Evolutionary conservation across 257 asterid genomes (phyloP).

Genomic region (Solanum chiquidenum): DNA sequence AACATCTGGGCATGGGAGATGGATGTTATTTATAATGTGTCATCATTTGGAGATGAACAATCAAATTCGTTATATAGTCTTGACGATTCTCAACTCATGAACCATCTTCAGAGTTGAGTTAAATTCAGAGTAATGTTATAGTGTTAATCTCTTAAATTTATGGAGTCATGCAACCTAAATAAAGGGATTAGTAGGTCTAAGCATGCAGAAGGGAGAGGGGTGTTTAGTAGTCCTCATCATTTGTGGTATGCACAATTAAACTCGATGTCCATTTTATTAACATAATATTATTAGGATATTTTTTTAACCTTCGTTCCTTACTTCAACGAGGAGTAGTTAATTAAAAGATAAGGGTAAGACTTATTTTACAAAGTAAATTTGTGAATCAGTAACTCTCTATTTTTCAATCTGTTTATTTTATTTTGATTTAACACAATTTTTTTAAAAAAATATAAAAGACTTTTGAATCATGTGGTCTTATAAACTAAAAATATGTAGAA

Average conservation of each 20-base stretch:
- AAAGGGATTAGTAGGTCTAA: background rate
- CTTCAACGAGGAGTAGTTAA: background rate
- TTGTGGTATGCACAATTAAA: background rate
- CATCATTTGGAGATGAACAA: background rate
- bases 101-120: background rate
- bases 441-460: no score
- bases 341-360: background rate
- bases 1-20: background rate
- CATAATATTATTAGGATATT: background rate
- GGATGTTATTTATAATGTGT: fast-evolving
- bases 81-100: background rate
- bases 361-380: background rate
- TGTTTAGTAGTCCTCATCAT: background rate
- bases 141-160: background rate
- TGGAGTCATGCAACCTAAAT: background rate
- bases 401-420: background rate
- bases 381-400: background rate
- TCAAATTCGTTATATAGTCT: fast-evolving
- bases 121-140: background rate
- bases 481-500: background rate
- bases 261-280: background rate
- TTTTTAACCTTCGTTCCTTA: background rate
- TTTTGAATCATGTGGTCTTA: background rate
- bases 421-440: background rate
- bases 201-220: no score